Percentiles rank a stretch among this genome's conserved stretches.
phyloP scores from a whole-genome alignment of 192 early-diverging fungal genomes.

The Gaertneriomyces sp. region DNA sequence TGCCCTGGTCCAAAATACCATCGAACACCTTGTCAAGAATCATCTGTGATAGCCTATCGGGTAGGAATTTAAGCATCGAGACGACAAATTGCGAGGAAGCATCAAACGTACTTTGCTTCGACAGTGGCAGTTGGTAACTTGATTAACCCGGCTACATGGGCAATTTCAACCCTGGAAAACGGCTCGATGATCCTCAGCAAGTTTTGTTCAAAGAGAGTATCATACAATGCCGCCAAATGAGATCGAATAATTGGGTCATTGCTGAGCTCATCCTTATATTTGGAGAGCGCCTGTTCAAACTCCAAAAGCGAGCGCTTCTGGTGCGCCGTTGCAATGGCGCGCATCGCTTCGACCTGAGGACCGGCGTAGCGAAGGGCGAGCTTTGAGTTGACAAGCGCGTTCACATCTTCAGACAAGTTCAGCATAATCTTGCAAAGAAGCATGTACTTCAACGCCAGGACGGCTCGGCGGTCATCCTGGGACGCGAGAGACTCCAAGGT shows the following conservation, averaged over 20 bases:
- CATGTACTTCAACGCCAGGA: slow-evolving; percentile 96
- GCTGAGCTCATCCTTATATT: slow-evolving; percentile 82
- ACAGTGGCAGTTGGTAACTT: slow-evolving; percentile 91
- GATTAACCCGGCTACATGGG: slow-evolving; percentile 90
- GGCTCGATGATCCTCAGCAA: slow-evolving; percentile 96
- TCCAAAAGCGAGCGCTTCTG: slow-evolving; percentile 95
- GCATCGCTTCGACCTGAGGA: slow-evolving; percentile 88
- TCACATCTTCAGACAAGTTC: slow-evolving; percentile 93
- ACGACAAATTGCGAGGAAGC: background rate
- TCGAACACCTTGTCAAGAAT: slow-evolving; percentile 95
- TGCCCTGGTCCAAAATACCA: slow-evolving; percentile 97
- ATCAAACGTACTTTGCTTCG: slow-evolving; percentile 71
- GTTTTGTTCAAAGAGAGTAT: slow-evolving; percentile 96
- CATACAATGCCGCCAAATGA: slow-evolving; percentile 90
- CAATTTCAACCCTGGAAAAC: slow-evolving; percentile 94
- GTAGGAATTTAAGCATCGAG: background rate
- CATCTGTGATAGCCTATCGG: slow-evolving; percentile 84
- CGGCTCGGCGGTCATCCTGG: slow-evolving; percentile 82
- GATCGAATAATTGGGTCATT: slow-evolving; percentile 92
- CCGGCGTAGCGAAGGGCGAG: slow-evolving; percentile 85
- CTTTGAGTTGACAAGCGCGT: slow-evolving; percentile 86
- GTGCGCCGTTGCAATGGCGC: slow-evolving; percentile 88
- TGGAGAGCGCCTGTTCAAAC: slow-evolving; percentile 87
- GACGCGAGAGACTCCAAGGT: slow-evolving; percentile 89
- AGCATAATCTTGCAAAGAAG: slow-evolving; percentile 99